phyloP scores from a whole-genome alignment of 176 grass and related monocot species.

The Tillandsia fasciculata region DNA sequence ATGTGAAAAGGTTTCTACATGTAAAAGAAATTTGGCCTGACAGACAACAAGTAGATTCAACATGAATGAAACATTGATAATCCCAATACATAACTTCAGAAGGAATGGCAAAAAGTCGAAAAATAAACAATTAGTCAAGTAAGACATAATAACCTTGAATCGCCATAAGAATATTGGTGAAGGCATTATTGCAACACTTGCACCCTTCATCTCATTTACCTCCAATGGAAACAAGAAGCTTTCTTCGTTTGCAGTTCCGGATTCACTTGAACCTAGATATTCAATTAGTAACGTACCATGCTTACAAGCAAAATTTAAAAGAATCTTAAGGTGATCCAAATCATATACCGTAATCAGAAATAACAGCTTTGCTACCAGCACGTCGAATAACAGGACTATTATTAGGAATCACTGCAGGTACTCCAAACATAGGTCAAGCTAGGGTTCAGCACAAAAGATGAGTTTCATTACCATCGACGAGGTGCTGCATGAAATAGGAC shows the following conservation, averaged over 20 bases:
- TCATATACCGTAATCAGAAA: background rate
- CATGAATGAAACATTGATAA: background rate
- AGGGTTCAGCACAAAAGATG: slow-evolving; percentile 1
- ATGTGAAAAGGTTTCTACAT: too few species aligned
- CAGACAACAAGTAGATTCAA: background rate
- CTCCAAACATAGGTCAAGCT: slow-evolving; percentile 22
- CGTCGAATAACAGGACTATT: slow-evolving; percentile 29
- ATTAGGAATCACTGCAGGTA: slow-evolving; percentile 17
- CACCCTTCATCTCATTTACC: slow-evolving; percentile 61
- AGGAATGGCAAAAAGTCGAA: background rate
- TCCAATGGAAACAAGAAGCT: slow-evolving; percentile 11
- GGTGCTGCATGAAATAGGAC: background rate
- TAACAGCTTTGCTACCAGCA: slow-evolving; percentile 24
- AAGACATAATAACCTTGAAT: slow-evolving; percentile 48
- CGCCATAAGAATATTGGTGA: slow-evolving; percentile 87
- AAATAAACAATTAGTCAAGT: background rate
- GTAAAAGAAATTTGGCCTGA: too few species aligned
- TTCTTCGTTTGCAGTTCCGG: background rate
- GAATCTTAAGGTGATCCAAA: background rate
- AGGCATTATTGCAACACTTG: slow-evolving; percentile 48
- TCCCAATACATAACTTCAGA: background rate
- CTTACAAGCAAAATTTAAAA: background rate
- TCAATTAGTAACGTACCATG: background rate
- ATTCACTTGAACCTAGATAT: slow-evolving; percentile 21
- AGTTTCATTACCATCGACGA: background rate